Evolutionary conservation across 2,329 filamentous ascomycete species (phyloP).

Genomic region (Fusarium haematococcum): DNA sequence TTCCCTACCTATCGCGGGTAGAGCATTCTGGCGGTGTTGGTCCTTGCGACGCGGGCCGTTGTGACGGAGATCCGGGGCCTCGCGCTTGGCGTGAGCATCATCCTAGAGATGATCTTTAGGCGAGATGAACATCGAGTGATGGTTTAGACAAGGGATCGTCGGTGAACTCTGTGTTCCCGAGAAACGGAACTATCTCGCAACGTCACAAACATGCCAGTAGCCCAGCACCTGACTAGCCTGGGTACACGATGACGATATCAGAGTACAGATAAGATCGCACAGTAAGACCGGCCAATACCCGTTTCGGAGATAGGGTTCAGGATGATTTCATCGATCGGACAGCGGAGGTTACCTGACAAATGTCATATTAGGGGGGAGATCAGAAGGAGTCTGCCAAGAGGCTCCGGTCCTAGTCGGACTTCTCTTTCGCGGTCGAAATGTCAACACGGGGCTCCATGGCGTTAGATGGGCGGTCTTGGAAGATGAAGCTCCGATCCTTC

Average conservation of each 20-base stretch:
- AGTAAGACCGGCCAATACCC: conserved; percentile 15
- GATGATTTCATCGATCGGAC: conserved; percentile 25
- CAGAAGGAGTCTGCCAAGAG: neutral
- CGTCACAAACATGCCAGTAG: conserved; percentile 23
- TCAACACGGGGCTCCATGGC: conserved; percentile 5
- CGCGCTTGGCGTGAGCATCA: neutral
- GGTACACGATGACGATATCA: conserved; percentile 3
- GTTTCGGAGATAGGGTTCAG: conserved; percentile 15
- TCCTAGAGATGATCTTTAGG: neutral
- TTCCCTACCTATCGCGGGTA: neutral
- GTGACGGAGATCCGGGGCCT: neutral
- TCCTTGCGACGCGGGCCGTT: conserved; percentile 16
- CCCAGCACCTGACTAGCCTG: neutral
- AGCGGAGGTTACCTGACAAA: neutral
- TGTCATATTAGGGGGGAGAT: neutral
- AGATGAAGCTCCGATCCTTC: conserved; percentile 11
- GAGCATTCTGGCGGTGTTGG: neutral
- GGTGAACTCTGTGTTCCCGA: conserved; percentile 5
- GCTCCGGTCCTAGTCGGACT: neutral
- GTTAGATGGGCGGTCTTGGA: conserved; percentile 11
- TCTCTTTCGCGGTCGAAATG: neutral
- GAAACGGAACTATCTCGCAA: conserved; percentile 9
- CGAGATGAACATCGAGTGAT: neutral
- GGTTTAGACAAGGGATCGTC: neutral
- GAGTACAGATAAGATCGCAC: neutral